Percentiles rank a stretch among this genome's conserved stretches.
Conservation (phyloP, 2,329 filamentous ascomycete species). For the Calonectria pseudoturangicola region DNA sequence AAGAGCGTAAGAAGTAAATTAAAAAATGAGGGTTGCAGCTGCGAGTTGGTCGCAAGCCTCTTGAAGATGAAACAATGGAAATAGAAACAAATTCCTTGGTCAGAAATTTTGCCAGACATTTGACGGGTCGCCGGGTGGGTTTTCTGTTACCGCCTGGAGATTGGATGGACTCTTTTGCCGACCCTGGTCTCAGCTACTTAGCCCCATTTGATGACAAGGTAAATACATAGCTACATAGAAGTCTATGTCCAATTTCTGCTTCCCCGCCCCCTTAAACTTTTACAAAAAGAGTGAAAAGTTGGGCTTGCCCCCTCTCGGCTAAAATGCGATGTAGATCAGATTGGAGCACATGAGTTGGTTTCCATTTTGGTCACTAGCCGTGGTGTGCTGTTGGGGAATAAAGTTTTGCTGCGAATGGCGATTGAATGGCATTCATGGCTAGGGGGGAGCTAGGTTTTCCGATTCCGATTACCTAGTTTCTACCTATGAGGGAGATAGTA, state of each 20-base stretch:
- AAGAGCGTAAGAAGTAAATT: slow-evolving; percentile 1
- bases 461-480: background rate
- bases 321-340: background rate
- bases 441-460: background rate
- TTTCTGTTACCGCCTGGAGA: background rate
- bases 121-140: background rate
- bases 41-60: slow-evolving; percentile 1
- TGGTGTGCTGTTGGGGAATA: background rate
- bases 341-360: background rate
- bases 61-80: slow-evolving; percentile 17
- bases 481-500: no score
- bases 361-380: background rate
- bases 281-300: background rate
- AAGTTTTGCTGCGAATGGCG: background rate
- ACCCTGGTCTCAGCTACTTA: background rate
- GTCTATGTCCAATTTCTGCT: background rate
- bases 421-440: background rate
- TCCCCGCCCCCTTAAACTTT: slow-evolving; percentile 4
- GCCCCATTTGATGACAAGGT: slow-evolving; percentile 1
- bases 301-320: background rate
- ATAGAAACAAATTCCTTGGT: slow-evolving; percentile 32
- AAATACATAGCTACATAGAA: background rate
- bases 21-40: background rate
- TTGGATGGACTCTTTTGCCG: background rate
- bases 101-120: background rate